phyloP scores from a whole-genome alignment of 1,139 yeast species.

The Nakaseomyces kungkrabaensis region DNA sequence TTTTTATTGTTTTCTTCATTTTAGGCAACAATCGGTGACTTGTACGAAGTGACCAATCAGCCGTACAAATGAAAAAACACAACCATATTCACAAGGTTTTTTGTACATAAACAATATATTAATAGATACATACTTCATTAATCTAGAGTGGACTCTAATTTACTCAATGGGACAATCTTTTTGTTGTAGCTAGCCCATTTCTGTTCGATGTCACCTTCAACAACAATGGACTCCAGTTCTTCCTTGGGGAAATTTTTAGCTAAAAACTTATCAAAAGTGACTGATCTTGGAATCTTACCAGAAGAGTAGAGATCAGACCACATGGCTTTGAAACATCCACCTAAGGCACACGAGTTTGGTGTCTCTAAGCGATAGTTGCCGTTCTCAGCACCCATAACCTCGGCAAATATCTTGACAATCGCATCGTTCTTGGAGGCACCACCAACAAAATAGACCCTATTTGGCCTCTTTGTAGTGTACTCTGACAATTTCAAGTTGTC shows the following conservation, averaged over 20 bases:
- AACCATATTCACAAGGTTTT: no score
- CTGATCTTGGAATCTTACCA: slow-evolving; percentile 6
- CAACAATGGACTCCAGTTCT: slow-evolving; percentile 36
- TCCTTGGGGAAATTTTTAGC: slow-evolving; percentile 38
- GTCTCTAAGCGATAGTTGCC: slow-evolving; percentile 69
- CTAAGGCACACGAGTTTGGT: slow-evolving; percentile 86
- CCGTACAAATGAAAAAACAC: not conserved
- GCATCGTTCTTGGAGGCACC: slow-evolving; percentile 72
- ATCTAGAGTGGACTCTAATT: slow-evolving; percentile 21
- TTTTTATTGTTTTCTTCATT: not conserved
- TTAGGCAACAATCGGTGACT: not conserved
- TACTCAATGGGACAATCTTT: slow-evolving; percentile 29
- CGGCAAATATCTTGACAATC: slow-evolving; percentile 58
- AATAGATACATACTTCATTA: not conserved
- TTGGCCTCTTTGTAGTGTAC: slow-evolving; percentile 41
- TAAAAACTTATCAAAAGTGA: slow-evolving; percentile 33
- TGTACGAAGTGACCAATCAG: not conserved
- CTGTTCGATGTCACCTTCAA: slow-evolving; percentile 19
- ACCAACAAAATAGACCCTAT: slow-evolving; percentile 72
- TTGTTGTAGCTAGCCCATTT: slow-evolving; percentile 28
- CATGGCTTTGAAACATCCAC: slow-evolving; percentile 85
- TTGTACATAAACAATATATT: not conserved
- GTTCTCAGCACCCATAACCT: slow-evolving; percentile 51
- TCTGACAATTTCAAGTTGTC: slow-evolving; percentile 21
- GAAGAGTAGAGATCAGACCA: slow-evolving; percentile 41